A percentile compares a stretch with the other conserved stretches of the same genome.
Evolutionary conservation across 306 rosid species (phyloP).

Genomic region (Corylus americana): DNA sequence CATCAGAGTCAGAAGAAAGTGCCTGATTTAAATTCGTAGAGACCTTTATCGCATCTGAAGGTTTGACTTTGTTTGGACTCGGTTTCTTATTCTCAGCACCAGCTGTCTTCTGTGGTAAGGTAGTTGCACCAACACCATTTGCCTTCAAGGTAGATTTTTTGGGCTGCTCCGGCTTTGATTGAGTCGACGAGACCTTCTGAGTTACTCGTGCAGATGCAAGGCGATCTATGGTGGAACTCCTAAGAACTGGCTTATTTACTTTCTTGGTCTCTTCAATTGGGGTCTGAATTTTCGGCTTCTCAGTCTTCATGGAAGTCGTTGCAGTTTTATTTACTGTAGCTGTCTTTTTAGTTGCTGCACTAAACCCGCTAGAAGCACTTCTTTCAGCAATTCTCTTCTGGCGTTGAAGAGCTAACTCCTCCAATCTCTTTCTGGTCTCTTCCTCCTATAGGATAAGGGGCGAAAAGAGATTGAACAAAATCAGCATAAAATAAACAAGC

Average conservation of each 20-base stretch:
- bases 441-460: slow-evolving; percentile 60
- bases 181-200: slow-evolving; percentile 46
- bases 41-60: slow-evolving; percentile 41
- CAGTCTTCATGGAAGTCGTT: slow-evolving; percentile 40
- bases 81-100: slow-evolving; percentile 56
- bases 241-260: slow-evolving; percentile 57
- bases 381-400: slow-evolving; percentile 97
- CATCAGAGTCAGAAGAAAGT: slow-evolving; percentile 40
- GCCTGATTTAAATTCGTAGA: slow-evolving; percentile 36
- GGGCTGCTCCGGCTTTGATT: slow-evolving; percentile 41
- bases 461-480: slow-evolving; percentile 22
- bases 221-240: slow-evolving; percentile 81
- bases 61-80: slow-evolving; percentile 50
- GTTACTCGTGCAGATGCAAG: slow-evolving; percentile 65
- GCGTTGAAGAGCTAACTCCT: slow-evolving; percentile 62
- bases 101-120: slow-evolving; percentile 42
- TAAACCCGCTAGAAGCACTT: slow-evolving; percentile 45
- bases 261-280: slow-evolving; percentile 55
- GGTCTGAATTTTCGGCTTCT: slow-evolving; percentile 50
- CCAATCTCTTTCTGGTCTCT: slow-evolving; percentile 73
- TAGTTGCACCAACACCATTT: slow-evolving; percentile 33
- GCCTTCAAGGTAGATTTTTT: slow-evolving; percentile 56
- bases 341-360: slow-evolving; percentile 41
- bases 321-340: slow-evolving; percentile 38
- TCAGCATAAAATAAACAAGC: slow-evolving; percentile 7